Percentiles rank a stretch among this genome's conserved stretches.
phyloP scores from a whole-genome alignment of 345 rosid species.

The Laguncularia racemosa region DNA sequence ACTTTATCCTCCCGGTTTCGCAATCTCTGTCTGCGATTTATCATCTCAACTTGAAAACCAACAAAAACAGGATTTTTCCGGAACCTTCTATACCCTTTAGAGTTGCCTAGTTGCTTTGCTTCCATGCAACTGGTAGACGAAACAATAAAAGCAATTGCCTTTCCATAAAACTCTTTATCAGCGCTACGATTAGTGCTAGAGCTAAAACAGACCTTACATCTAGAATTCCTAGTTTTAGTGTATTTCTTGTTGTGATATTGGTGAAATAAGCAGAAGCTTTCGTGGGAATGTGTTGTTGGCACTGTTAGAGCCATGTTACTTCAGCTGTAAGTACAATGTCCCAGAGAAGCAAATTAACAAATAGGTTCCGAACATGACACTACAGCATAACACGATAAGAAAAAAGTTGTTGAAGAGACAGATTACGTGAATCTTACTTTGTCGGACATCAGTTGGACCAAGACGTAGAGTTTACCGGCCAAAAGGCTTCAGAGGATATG shows the following conservation, averaged over 20 bases:
- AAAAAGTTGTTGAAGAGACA: no score
- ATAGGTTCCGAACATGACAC: no score
- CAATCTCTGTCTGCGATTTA: slow-evolving; percentile 37
- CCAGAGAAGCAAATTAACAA: no score
- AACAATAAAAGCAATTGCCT: slow-evolving; percentile 7
- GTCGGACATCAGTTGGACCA: no score
- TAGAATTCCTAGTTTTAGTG: slow-evolving; percentile 17
- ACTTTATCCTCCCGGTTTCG: slow-evolving; percentile 16
- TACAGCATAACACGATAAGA: no score
- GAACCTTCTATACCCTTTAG: slow-evolving; percentile 24
- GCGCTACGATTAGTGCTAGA: slow-evolving; percentile 4
- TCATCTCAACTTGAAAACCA: slow-evolving; percentile 30
- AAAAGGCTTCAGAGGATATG: no score
- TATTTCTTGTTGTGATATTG: slow-evolving; percentile 24
- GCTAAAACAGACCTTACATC: slow-evolving; percentile 17
- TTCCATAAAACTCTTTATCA: slow-evolving; percentile 10
- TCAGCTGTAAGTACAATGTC: no score
- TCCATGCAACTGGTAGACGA: slow-evolving; percentile 11
- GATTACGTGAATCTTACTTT: no score
- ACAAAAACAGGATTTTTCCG: slow-evolving; percentile 33
- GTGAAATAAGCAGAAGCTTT: slow-evolving; percentile 49
- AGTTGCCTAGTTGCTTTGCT: not conserved
- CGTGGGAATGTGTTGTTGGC: slow-evolving; percentile 40
- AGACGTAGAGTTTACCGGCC: no score
- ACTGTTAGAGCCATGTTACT: slow-evolving; percentile 45